Evolutionary conservation across 2,329 filamentous ascomycete species (phyloP).

Genomic region (Diaporthe eres): DNA sequence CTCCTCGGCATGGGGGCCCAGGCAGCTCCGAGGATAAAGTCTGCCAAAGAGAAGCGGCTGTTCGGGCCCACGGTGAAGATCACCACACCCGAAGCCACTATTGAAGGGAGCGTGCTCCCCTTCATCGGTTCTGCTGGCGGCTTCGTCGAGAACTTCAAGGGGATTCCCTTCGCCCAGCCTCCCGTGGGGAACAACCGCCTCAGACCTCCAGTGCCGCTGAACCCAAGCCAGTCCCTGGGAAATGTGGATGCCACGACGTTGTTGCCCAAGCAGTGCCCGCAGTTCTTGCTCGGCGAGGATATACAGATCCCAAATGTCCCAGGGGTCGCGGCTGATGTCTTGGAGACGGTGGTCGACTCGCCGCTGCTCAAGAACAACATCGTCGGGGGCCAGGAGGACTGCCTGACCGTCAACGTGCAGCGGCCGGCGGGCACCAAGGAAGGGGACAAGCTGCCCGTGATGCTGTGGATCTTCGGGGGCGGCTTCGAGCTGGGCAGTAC

Average conservation of each 20-base stretch:
- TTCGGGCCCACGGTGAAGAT: conserved; percentile 20
- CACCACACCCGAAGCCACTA: conserved; percentile 5
- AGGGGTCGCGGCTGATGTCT: conserved; percentile 63
- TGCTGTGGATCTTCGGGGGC: conserved; percentile 81
- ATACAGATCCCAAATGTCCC: conserved; percentile 52
- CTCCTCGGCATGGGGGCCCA: neutral
- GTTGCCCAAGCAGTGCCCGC: conserved; percentile 80
- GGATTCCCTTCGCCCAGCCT: conserved; percentile 81
- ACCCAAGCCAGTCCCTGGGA: conserved; percentile 66
- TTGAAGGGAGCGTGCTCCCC: conserved; percentile 44
- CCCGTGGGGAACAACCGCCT: conserved; percentile 77
- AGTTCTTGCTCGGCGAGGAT: conserved; percentile 65
- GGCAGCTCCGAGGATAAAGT: conserved; percentile 15
- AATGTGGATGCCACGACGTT: conserved; percentile 71
- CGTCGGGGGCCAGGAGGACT: conserved; percentile 65
- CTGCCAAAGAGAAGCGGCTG: conserved; percentile 20
- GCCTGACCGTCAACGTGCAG: conserved; percentile 72
- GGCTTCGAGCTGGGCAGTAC: conserved; percentile 70
- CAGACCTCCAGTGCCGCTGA: conserved; percentile 75
- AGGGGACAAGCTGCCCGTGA: conserved; percentile 72
- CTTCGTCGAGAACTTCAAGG: conserved; percentile 77
- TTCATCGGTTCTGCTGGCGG: conserved; percentile 62
- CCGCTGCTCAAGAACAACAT: conserved; percentile 60
- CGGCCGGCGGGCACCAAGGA: conserved; percentile 70
- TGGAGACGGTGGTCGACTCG: conserved; percentile 70